A percentile compares a stretch with the other conserved stretches of the same genome.
Evolutionary conservation across 441 rosid genomes (phyloP).

Genomic region (Biscutella laevigata): DNA sequence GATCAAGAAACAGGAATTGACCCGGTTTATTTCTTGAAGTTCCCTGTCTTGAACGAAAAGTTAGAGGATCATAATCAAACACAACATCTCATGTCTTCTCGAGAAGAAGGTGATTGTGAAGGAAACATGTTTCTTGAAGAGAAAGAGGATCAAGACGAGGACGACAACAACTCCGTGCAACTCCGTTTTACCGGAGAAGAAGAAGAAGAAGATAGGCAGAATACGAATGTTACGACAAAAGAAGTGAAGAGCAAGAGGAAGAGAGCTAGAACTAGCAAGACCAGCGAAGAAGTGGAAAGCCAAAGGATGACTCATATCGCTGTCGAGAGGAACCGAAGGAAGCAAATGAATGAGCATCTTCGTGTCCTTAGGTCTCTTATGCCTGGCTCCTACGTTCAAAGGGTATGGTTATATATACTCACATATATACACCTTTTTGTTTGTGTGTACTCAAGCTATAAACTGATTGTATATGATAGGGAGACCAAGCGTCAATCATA

Average conservation of each 20-base stretch:
- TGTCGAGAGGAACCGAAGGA: constrained; percentile 76
- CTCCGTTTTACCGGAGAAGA: constrained; percentile 33
- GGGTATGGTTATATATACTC: no score
- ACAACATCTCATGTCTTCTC: constrained; percentile 28
- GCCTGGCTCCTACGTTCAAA: constrained; percentile 88
- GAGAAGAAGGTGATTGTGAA: constrained; percentile 25
- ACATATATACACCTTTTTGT: no score
- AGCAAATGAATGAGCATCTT: constrained; percentile 93
- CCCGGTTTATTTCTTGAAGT: constrained; percentile 74
- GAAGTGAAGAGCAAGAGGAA: constrained; percentile 60
- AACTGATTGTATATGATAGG: constrained; percentile 23
- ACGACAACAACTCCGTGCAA: constrained; percentile 38
- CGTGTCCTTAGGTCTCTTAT: constrained; percentile 78
- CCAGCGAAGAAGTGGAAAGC: constrained; percentile 90
- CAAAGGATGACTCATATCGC: constrained; percentile 92
- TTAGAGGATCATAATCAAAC: constrained; percentile 38
- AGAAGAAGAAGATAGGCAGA: constrained; percentile 26
- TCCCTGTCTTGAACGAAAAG: constrained; percentile 64
- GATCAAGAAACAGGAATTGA: constrained; percentile 66
- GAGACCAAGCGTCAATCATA: constrained; percentile 72
- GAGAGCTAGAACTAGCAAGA: constrained; percentile 60
- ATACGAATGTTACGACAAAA: constrained; percentile 15
- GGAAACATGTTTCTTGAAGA: constrained; percentile 25
- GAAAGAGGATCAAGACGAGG: constrained; percentile 40
- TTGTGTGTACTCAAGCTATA: no score